Base-by-base conservation (phyloP, 352 stramenopile species). In the Ophiocytium majus region DNA sequence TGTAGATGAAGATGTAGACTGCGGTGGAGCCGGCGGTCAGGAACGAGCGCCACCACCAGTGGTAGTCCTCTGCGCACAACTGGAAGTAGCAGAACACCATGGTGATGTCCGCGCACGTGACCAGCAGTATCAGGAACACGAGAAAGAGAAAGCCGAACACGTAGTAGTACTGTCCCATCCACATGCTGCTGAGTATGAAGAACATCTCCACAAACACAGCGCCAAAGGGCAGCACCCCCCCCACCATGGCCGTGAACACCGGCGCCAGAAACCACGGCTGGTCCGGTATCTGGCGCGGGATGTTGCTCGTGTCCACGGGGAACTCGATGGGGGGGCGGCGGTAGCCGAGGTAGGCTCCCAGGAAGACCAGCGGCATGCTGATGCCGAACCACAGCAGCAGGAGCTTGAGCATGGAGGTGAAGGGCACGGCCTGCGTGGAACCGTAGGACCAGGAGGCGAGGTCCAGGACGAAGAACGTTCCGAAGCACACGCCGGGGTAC, bases 11-110 rank as follows among this genome's bases (percentile, higher is more conserved):
- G 86, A 99, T 95, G 91, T 99, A 99, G 63, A 95, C 88, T 36
- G 95, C 97, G 74, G 97, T 99, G 10, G 95, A 96, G 43, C 96
- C 97, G 50, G 95, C 95, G 37, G 97, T 98, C 0, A 97, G 90
- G 90, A 99, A 99, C 75, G 96, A 99, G 82, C 97, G 93, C 98
- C 98, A 99, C 97, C 97, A 99, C 98, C 98, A 99, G 91, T 99
- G 96, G 92, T 99, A 99, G 92, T 99, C 97, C 91, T 99, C 98
- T 35, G 95, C 92, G 89, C 96, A 99, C 14, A 99, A 95, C 93
- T 99, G 97, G 90, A 99, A 99, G 92, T 99, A 99, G 86, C 93
- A 98, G 89, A 99, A 95, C 50, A 99, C 95, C 88, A 99, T 98
- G 64, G 96, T 98, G 90, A 99, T 99, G 90, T 99, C 97, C 9